A percentile compares a stretch with the other conserved stretches of the same genome.
These are phyloP conservation scores for Ophiostoma triangulosporum DNA, from an alignment of 2,329 filamentous ascomycete genomes.

Conservation along the genomic window DNA sequence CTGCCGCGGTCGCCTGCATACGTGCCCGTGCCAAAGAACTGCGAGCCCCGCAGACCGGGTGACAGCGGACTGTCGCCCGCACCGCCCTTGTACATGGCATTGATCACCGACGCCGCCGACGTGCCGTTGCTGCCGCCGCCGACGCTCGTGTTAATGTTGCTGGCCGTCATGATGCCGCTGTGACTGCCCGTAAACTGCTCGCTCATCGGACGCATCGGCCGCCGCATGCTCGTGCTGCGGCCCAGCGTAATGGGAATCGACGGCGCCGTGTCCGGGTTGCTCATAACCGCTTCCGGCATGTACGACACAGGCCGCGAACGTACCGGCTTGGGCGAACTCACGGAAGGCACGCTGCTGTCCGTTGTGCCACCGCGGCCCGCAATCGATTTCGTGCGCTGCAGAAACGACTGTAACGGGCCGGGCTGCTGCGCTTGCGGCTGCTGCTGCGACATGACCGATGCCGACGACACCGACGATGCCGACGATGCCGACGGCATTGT, in stretches of 20 bases:
- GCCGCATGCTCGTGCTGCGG: constrained; percentile 40
- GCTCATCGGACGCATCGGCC: constrained; percentile 40
- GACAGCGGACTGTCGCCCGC: constrained; percentile 48
- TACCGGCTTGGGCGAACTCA: constrained; percentile 15
- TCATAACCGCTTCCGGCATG: constrained; percentile 33
- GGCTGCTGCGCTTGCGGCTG: constrained; percentile 48
- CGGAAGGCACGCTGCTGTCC: not conserved
- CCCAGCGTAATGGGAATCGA: constrained; percentile 55
- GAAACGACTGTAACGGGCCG: constrained; percentile 36
- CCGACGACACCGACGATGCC: constrained; percentile 5
- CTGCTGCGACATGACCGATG: constrained; percentile 6
- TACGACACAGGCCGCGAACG: constrained; percentile 44
- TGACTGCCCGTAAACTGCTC: constrained; percentile 40
- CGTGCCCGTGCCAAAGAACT: constrained; percentile 38
- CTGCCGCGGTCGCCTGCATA: not conserved
- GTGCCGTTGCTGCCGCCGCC: constrained; percentile 3
- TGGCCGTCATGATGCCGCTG: not conserved
- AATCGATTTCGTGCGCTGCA: constrained; percentile 50
- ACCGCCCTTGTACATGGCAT: constrained; percentile 72
- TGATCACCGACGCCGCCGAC: constrained; percentile 56
- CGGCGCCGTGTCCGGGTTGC: constrained; percentile 60
- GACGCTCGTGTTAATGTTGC: not conserved
- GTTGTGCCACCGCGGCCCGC: constrained; percentile 28
- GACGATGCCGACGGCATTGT: constrained; percentile 35
- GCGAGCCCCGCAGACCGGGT: constrained; percentile 43